Percentiles rank a stretch among this genome's conserved stretches.
phyloP scores from a whole-genome alignment of 139 green algal species.

The Volvox africanus region DNA sequence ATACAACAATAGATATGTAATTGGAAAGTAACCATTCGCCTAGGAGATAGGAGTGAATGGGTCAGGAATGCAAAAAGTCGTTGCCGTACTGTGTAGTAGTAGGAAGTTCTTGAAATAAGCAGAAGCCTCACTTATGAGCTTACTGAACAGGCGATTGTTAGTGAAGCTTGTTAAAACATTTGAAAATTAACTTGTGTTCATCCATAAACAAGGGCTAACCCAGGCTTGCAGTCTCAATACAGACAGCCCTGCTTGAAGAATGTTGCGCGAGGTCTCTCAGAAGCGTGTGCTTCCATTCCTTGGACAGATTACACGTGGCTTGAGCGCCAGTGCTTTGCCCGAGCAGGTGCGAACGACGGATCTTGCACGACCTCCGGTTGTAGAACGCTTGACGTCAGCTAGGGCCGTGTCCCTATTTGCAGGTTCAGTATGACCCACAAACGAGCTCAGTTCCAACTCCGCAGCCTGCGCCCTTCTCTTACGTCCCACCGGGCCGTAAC shows the following conservation, averaged over 20 bases:
- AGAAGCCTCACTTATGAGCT: too few relatives aligned
- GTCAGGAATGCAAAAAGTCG: not conserved
- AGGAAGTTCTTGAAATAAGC: not conserved
- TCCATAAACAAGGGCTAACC: not conserved
- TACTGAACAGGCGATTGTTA: not conserved
- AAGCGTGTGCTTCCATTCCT: constrained; percentile 35
- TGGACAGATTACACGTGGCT: not conserved
- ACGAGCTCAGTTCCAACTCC: not conserved
- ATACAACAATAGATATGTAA: too few relatives aligned
- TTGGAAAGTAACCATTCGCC: too few relatives aligned
- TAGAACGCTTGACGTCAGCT: not conserved
- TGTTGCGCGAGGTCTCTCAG: constrained; percentile 46
- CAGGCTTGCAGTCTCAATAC: not conserved
- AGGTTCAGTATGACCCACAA: constrained; percentile 19
- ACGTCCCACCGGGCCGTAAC: constrained; percentile 87
- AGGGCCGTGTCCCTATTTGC: not conserved
- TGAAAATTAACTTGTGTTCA: not conserved
- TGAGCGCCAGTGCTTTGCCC: constrained; percentile 24
- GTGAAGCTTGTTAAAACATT: not conserved
- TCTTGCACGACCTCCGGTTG: not conserved
- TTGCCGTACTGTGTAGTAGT: not conserved
- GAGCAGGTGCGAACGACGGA: constrained; percentile 15
- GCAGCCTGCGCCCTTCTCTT: constrained; percentile 72
- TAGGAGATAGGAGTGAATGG: too few relatives aligned
- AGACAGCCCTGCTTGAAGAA: not conserved